Evolutionary conservation across 2,329 filamentous ascomycete species (phyloP), one percentile per base, ranked within the genome.

Genomic region (Huntiella omanensis): DNA sequence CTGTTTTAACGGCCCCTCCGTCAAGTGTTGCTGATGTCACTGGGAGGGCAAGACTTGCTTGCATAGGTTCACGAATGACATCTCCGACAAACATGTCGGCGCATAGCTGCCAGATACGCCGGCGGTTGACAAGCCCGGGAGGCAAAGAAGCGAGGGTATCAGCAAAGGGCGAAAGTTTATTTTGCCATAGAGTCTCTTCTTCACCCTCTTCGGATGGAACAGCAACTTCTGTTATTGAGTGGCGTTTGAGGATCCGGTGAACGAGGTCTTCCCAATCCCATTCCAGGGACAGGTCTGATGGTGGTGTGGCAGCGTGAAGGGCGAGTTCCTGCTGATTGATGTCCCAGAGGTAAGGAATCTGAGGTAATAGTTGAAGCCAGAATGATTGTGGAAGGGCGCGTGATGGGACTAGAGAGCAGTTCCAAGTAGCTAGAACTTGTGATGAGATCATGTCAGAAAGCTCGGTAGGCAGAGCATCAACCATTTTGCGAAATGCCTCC

Each of bases 51-150:
- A 34, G 13, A 3, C 40, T 17, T 15, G 13, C 40, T 11, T 33
- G 13, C 12, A 42, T 40, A 11, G 38, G 19, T 13, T 48, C 46
- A n/a, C 22, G 15, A 4, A 48, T 32, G 11, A 48, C 46, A 28
- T 48, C 46, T 19, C 46, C 46, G 11, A 48, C 46, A 44, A 44
- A 44, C 35, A 43, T 43, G 13, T 48, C 46, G 11, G 33, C 35
- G 5, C 43, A 33, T 12, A 48, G n/a, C 35, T 48, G 46, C 46
- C 46, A 48, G 15, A 48, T 48, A 5, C 46, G 28, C 16, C 46
- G 33, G 8, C 46, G 33, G 39, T 44, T 48, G 7, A 37, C 28
- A 5, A 48, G 40, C 13, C 46, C 40, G 10, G 6, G 12, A 5
- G 34, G 33, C n/a, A 43, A 6, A 12, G 22, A 22, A 7, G 5